Evolutionary conservation across 805 yeast genomes (phyloP).

Genomic region (Cyberlindnera petersonii): DNA sequence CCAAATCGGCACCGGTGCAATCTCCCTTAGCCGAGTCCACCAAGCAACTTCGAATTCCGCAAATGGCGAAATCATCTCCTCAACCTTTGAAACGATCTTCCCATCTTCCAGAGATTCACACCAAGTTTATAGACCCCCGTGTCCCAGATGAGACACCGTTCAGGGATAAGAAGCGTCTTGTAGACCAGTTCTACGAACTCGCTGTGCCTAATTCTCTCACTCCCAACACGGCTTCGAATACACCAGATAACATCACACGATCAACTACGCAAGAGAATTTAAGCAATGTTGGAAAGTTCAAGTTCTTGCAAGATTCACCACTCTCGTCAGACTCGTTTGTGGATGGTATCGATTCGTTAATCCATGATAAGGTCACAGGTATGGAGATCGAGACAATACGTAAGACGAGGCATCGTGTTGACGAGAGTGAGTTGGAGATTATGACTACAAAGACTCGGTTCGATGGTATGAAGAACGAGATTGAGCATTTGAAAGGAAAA

Average conservation of each 20-base stretch:
- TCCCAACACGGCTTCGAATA: conserved; percentile 2
- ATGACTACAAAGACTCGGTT: conserved; percentile 4
- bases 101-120: conserved; percentile 7
- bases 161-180: conserved; percentile 14
- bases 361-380: too few species aligned
- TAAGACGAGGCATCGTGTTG: conserved; percentile 8
- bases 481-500: conserved; percentile 5
- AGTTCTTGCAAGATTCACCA: conserved; percentile 5
- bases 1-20: conserved; percentile 19
- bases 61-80: conserved; percentile 7
- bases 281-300: not conserved
- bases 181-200: conserved; percentile 21
- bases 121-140: conserved; percentile 1
- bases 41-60: conserved; percentile 16
- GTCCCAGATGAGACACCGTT: conserved; percentile 5
- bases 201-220: conserved; percentile 3
- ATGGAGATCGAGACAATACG: conserved; percentile 2
- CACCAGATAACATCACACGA: conserved; percentile 10
- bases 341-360: too few species aligned
- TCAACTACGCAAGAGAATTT: conserved; percentile 8
- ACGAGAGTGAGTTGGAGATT: conserved; percentile 8
- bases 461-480: conserved; percentile 7
- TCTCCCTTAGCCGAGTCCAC: conserved; percentile 16
- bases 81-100: conserved; percentile 2
- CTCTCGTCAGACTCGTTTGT: too few species aligned